phyloP scores from a whole-genome alignment of 2,329 filamentous ascomycete species.

The Beauveria sp. region DNA sequence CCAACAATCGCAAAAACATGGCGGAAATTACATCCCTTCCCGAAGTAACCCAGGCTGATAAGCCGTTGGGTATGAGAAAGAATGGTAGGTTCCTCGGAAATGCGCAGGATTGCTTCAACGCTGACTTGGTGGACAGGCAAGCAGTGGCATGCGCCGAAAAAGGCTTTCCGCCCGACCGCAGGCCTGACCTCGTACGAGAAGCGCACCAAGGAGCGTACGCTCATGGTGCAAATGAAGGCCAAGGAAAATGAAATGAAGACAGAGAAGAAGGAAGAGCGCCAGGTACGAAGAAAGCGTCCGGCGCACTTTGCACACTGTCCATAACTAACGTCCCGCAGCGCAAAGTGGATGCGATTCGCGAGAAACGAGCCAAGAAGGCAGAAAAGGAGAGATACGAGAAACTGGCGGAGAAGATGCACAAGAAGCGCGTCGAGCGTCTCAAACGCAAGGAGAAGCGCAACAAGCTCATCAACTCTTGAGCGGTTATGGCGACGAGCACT shows the following conservation, averaged over 20 bases:
- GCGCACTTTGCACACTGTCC: neutral
- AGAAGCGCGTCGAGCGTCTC: constrained; percentile 84
- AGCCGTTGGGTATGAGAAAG: constrained; percentile 11
- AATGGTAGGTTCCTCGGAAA: neutral
- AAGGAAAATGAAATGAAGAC: constrained; percentile 94
- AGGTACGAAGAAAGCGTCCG: constrained; percentile 47
- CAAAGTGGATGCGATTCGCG: constrained; percentile 71
- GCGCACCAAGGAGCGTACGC: constrained; percentile 61
- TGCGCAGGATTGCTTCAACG: neutral
- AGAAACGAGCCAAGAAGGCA: constrained; percentile 80
- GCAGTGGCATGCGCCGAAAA: constrained; percentile 82
- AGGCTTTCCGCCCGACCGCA: constrained; percentile 73
- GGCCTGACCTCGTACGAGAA: constrained; percentile 75
- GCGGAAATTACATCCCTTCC: neutral
- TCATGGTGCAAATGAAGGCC: constrained; percentile 72
- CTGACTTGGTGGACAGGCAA: constrained; percentile 55
- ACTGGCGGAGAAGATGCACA: constrained; percentile 97
- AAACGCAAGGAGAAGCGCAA: constrained; percentile 97
- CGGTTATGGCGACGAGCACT: neutral
- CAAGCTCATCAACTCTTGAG: constrained; percentile 65
- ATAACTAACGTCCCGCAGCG: constrained; percentile 41
- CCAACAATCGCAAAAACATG: neutral
- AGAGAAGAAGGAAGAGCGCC: constrained; percentile 82
- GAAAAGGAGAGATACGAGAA: constrained; percentile 89
- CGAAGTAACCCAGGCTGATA: neutral